Conservation (phyloP, 352 stramenopile species). For the Globisporangium yorkense region DNA sequence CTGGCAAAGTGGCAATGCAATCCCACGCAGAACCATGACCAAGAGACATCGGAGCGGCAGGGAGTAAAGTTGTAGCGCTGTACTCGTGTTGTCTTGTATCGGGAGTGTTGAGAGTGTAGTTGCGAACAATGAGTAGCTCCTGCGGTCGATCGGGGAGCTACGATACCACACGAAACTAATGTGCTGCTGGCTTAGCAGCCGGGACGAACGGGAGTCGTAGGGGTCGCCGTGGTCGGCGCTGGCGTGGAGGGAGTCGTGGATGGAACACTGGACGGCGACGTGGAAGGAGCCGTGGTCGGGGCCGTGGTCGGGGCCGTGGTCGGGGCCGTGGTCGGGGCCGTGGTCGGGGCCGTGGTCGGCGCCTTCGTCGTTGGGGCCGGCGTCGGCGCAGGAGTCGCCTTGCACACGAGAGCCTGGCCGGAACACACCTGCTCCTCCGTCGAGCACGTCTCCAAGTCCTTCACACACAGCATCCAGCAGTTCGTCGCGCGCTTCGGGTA, state of each 20-base stretch:
- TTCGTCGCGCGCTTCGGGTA: constrained; percentile 21
- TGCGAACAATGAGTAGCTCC: background rate
- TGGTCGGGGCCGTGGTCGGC: background rate
- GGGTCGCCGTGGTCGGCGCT: background rate
- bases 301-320: too few relatives aligned
- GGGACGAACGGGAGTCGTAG: background rate
- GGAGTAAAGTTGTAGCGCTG: too few relatives aligned
- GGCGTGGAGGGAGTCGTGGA: background rate
- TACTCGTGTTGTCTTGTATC: background rate
- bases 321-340: background rate
- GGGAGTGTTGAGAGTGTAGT: background rate
- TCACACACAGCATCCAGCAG: constrained; percentile 59
- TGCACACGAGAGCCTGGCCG: constrained; percentile 1
- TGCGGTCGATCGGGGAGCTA: background rate
- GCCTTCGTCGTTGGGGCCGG: background rate
- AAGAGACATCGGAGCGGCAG: too few relatives aligned
- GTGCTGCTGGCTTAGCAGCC: background rate
- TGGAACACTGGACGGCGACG: background rate
- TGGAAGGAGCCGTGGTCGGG: background rate
- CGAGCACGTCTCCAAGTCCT: constrained; percentile 15
- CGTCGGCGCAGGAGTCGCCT: background rate
- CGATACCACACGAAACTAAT: background rate
- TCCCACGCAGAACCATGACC: too few relatives aligned
- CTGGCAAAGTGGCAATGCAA: too few relatives aligned
- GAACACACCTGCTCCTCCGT: constrained; percentile 4